These are phyloP conservation scores for Paraconiothyrium sp. DNA, from an alignment of 2,329 filamentous ascomycete genomes.

Conservation along the genomic window DNA sequence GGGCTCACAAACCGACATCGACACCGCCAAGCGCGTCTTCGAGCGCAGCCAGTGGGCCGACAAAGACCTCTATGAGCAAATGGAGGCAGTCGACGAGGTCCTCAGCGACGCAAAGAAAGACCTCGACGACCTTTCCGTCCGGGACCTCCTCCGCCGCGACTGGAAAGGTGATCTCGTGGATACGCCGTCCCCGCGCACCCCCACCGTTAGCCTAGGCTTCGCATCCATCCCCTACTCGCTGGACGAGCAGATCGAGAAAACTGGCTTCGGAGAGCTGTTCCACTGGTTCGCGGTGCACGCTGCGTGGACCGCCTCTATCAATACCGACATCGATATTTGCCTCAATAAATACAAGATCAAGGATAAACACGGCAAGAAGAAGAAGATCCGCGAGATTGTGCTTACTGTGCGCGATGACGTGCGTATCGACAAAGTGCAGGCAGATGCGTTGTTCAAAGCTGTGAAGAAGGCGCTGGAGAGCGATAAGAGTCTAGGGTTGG, in stretches of 20 bases:
- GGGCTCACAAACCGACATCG: conserved; percentile 52
- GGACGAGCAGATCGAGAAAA: conserved; percentile 57
- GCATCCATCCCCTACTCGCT: conserved; percentile 58
- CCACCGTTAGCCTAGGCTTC: conserved; percentile 58
- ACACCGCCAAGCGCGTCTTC: conserved; percentile 52
- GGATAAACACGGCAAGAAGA: conserved; percentile 53
- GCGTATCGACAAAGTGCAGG: conserved; percentile 55
- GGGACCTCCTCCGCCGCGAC: conserved; percentile 58
- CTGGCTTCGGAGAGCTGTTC: conserved; percentile 58
- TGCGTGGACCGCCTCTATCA: conserved; percentile 58
- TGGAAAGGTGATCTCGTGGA: conserved; percentile 61
- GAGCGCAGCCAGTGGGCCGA: conserved; percentile 55
- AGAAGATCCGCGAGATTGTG: conserved; percentile 59
- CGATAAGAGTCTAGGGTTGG: conserved; percentile 49
- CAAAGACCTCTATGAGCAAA: conserved; percentile 52
- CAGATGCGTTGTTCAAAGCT: conserved; percentile 53
- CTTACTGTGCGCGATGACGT: conserved; percentile 57
- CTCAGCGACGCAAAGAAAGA: conserved; percentile 56
- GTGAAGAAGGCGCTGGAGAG: conserved; percentile 55
- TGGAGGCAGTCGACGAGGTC: conserved; percentile 54
- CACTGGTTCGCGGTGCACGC: conserved; percentile 61
- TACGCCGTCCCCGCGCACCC: conserved; percentile 57
- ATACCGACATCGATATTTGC: conserved; percentile 56
- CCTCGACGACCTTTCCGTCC: conserved; percentile 52
- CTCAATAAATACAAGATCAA: conserved; percentile 59